phyloP scores from a whole-genome alignment of 352 stramenopile genomes.

The Pythium grandisporangium region DNA sequence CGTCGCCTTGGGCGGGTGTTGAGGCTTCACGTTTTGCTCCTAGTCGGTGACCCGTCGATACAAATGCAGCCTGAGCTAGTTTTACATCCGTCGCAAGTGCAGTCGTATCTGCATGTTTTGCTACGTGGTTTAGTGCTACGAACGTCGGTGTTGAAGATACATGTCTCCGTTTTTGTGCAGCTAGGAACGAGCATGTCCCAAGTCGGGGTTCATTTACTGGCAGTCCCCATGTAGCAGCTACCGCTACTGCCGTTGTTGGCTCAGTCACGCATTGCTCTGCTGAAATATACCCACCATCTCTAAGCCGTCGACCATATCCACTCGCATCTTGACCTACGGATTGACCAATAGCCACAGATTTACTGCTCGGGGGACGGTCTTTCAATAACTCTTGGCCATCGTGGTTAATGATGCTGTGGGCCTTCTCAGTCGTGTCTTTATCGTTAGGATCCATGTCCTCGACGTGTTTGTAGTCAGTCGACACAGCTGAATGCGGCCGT shows the following conservation, averaged over 20 bases:
- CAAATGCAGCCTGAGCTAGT: constrained; percentile 14
- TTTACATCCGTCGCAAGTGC: constrained; percentile 11
- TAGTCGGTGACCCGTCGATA: constrained; percentile 14
- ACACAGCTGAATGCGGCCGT: no score
- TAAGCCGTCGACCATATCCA: constrained; percentile 4
- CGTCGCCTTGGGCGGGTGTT: neutral
- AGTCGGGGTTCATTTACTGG: neutral
- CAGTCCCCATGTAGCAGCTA: no score
- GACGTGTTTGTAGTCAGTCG: neutral
- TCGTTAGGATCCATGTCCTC: no score
- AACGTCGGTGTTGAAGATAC: neutral
- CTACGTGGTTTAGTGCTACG: neutral
- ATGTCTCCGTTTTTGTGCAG: constrained; percentile 2
- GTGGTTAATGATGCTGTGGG: no score
- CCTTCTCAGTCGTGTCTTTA: no score
- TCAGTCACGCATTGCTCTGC: neutral
- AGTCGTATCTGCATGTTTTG: constrained; percentile 2
- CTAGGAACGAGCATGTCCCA: constrained; percentile 4
- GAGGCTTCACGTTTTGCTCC: neutral
- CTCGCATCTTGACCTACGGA: no score
- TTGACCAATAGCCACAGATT: no score
- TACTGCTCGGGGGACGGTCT: no score
- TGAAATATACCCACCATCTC: constrained; percentile 7
- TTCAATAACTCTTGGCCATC: no score
- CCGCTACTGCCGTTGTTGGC: no score